These are phyloP conservation scores for Paragyromitra xinjiangensis DNA, from an alignment of 495 filamentous ascomycete genomes.

Conservation along the genomic window DNA sequence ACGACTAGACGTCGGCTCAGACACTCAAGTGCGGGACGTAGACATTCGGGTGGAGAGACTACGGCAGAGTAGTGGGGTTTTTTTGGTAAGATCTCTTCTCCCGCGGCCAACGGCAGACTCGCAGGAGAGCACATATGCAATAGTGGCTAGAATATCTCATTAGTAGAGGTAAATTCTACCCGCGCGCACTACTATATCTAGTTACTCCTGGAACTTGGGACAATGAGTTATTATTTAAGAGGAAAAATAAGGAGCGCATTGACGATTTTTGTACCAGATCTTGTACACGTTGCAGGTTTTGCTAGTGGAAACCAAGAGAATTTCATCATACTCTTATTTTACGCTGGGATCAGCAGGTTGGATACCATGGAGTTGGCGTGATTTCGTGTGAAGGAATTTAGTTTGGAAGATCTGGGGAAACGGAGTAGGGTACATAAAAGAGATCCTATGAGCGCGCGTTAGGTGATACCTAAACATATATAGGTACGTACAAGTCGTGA, in stretches of 20 bases:
- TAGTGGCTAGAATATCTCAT: slow-evolving; percentile 23
- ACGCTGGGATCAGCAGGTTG: slow-evolving; percentile 7
- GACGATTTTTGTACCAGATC: slow-evolving; percentile 39
- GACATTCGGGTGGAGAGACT: slow-evolving; percentile 4
- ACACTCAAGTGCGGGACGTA: not conserved
- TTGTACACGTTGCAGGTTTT: slow-evolving; percentile 36
- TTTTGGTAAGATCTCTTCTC: slow-evolving; percentile 27
- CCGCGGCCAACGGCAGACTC: slow-evolving; percentile 11
- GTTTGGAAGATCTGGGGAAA: not conserved
- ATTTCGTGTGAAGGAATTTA: slow-evolving; percentile 1
- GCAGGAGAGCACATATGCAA: slow-evolving; percentile 18
- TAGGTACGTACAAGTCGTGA: slow-evolving; percentile 27
- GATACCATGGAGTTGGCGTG: not conserved
- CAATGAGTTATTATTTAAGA: slow-evolving; percentile 15
- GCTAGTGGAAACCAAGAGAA: slow-evolving; percentile 17
- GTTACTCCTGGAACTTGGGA: slow-evolving; percentile 22
- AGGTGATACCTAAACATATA: slow-evolving; percentile 37
- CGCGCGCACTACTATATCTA: slow-evolving; percentile 30
- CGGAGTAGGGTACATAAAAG: not conserved
- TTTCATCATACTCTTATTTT: slow-evolving; percentile 18
- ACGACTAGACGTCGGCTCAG: not conserved
- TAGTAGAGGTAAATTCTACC: slow-evolving; percentile 25
- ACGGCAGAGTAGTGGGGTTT: slow-evolving; percentile 9
- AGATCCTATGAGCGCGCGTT: slow-evolving; percentile 37
- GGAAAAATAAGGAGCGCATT: slow-evolving; percentile 25